Conservation (phyloP, 768 basidiomycete species). For the Hortiboletus campestris region DNA sequence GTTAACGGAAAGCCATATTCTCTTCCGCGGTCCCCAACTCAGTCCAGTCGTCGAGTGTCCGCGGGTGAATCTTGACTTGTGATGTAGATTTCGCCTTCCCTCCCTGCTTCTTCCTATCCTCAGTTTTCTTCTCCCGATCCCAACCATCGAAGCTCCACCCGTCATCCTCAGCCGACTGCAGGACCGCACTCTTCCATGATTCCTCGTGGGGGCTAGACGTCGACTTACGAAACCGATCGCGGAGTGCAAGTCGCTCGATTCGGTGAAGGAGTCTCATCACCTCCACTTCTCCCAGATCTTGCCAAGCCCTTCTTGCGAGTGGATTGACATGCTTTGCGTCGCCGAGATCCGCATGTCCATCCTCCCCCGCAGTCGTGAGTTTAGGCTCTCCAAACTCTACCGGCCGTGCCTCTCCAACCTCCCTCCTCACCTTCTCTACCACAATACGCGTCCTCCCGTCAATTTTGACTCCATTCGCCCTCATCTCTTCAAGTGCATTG, state of each 20-base stretch:
- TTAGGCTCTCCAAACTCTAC: slow-evolving; percentile 31
- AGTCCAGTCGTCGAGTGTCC: slow-evolving; percentile 1
- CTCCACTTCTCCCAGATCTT: slow-evolving; percentile 44
- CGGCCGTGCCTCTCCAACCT: slow-evolving; percentile 54
- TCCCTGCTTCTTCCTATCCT: background rate
- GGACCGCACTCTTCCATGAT: slow-evolving; percentile 45
- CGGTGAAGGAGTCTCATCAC: slow-evolving; percentile 49
- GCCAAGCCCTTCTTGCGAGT: slow-evolving; percentile 40
- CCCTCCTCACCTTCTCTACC: slow-evolving; percentile 60
- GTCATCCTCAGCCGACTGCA: slow-evolving; percentile 33
- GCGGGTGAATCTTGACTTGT: background rate
- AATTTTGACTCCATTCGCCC: slow-evolving; percentile 67
- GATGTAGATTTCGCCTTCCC: background rate
- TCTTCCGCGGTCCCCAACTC: background rate
- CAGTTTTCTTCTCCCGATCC: slow-evolving; percentile 18
- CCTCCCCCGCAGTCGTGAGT: slow-evolving; percentile 23
- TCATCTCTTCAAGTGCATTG: slow-evolving; percentile 78
- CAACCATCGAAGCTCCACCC: slow-evolving; percentile 53
- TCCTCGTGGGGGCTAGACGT: slow-evolving; percentile 15
- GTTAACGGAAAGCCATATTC: slow-evolving; percentile 9
- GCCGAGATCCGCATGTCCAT: background rate
- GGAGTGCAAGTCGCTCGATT: slow-evolving; percentile 46
- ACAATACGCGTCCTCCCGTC: slow-evolving; percentile 61
- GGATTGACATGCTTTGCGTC: slow-evolving; percentile 26
- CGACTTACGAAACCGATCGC: slow-evolving; percentile 18